Conservation (phyloP, 495 filamentous ascomycete genomes). For the Talaromyces stipitatus region DNA sequence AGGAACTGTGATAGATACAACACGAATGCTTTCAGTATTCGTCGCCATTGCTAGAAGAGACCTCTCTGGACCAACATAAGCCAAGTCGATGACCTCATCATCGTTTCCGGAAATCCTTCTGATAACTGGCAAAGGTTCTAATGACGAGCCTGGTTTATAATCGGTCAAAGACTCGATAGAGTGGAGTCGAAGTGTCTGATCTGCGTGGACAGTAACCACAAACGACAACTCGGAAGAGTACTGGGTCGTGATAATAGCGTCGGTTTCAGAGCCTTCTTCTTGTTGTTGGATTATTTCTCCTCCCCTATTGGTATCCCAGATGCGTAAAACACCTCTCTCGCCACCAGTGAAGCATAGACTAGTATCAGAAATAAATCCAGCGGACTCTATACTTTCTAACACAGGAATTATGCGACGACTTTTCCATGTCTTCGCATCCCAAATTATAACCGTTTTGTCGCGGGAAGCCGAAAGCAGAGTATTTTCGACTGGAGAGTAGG, state of each 20-base stretch:
- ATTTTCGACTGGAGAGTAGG: slow-evolving; percentile 67
- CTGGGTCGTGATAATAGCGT: slow-evolving; percentile 67
- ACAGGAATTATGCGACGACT: slow-evolving; percentile 73
- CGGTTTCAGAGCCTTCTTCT: slow-evolving; percentile 56
- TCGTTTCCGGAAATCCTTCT: slow-evolving; percentile 90
- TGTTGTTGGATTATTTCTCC: slow-evolving; percentile 72
- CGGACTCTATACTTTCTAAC: slow-evolving; percentile 77
- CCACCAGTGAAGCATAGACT: slow-evolving; percentile 73
- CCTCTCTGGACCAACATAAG: slow-evolving; percentile 69
- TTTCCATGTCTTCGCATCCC: slow-evolving; percentile 83
- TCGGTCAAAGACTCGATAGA: slow-evolving; percentile 38
- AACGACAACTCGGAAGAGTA: slow-evolving; percentile 53
- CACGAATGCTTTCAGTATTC: slow-evolving; percentile 86
- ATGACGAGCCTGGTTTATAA: slow-evolving; percentile 23
- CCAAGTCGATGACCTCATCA: slow-evolving; percentile 92
- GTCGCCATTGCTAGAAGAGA: slow-evolving; percentile 85
- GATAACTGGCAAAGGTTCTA: slow-evolving; percentile 44
- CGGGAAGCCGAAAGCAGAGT: slow-evolving; percentile 79
- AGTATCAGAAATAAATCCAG: slow-evolving; percentile 66
- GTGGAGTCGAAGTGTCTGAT: slow-evolving; percentile 77
- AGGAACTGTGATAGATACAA: slow-evolving; percentile 55
- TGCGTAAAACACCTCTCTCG: slow-evolving; percentile 69
- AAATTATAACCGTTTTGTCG: slow-evolving; percentile 89
- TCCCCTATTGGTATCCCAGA: slow-evolving; percentile 73
- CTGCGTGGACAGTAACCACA: slow-evolving; percentile 76